Evolutionary conservation across 2,329 filamentous ascomycete species (phyloP).

Genomic region (Neonectria hederae): DNA sequence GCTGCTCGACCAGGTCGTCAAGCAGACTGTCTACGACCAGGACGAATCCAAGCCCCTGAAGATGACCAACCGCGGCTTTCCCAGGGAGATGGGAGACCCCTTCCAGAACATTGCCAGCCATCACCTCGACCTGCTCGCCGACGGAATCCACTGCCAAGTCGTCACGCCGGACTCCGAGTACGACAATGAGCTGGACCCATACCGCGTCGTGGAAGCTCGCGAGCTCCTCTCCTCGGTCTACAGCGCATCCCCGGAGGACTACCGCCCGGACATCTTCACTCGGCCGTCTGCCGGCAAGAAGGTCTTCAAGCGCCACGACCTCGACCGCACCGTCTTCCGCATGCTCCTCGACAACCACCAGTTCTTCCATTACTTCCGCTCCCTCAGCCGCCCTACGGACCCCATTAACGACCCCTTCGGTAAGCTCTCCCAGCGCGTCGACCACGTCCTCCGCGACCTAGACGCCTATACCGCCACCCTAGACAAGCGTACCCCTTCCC

Average conservation of each 20-base stretch:
- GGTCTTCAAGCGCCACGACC: slow-evolving; percentile 55
- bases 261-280: slow-evolving; percentile 58
- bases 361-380: slow-evolving; percentile 63
- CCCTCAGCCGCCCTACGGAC: slow-evolving; percentile 55
- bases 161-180: slow-evolving; percentile 45
- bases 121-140: slow-evolving; percentile 62
- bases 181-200: slow-evolving; percentile 43
- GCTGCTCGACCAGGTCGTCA: slow-evolving; percentile 63
- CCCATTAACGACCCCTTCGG: slow-evolving; percentile 58
- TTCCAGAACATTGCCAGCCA: slow-evolving; percentile 60
- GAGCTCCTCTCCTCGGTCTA: slow-evolving; percentile 62
- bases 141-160: slow-evolving; percentile 60
- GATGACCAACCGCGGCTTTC: slow-evolving; percentile 55
- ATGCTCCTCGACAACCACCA: slow-evolving; percentile 64
- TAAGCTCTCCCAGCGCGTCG: slow-evolving; percentile 58
- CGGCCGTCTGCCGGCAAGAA: slow-evolving; percentile 42
- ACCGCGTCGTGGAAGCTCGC: slow-evolving; percentile 59
- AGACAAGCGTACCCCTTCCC: background rate
- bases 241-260: slow-evolving; percentile 51
- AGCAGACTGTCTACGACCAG: slow-evolving; percentile 56
- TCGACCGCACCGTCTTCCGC: slow-evolving; percentile 61
- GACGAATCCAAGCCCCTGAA: slow-evolving; percentile 50
- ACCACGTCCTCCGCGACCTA: slow-evolving; percentile 57
- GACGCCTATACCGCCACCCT: slow-evolving; percentile 45
- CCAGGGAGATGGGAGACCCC: slow-evolving; percentile 58